Evolutionary conservation across 371 early-diverging fungal genomes (phyloP).

Genomic region (Basidiobolus meristosporus): DNA sequence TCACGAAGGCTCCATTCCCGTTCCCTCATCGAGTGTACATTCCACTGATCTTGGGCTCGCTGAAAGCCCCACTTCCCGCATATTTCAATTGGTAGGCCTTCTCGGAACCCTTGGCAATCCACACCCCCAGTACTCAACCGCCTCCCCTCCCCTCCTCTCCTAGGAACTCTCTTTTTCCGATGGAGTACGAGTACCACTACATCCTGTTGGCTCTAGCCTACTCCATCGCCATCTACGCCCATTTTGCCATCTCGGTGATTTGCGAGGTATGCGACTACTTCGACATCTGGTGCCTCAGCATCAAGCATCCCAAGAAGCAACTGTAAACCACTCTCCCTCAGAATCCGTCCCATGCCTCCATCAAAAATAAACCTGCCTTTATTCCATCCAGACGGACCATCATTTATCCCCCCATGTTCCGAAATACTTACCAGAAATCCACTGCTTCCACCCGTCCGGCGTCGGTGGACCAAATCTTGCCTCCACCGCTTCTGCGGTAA

Average conservation of each 20-base stretch:
- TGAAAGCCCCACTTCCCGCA: slow-evolving; percentile 30
- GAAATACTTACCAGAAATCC: too few species aligned
- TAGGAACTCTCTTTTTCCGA: slow-evolving; percentile 15
- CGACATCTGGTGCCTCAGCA: slow-evolving; percentile 67
- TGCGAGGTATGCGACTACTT: slow-evolving; percentile 62
- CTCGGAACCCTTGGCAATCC: neutral
- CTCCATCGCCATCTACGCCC: slow-evolving; percentile 34
- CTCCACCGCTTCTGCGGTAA: too few species aligned
- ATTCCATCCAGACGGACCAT: too few species aligned
- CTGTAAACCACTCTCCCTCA: too few species aligned
- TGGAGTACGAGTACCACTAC: slow-evolving; percentile 20
- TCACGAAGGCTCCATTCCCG: slow-evolving; percentile 62
- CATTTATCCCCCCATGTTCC: too few species aligned
- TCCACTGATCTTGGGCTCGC: slow-evolving; percentile 46
- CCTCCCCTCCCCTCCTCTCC: too few species aligned
- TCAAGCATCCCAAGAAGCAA: slow-evolving; percentile 26
- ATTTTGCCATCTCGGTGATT: slow-evolving; percentile 51
- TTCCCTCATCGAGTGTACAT: slow-evolving; percentile 31
- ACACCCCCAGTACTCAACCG: too few species aligned
- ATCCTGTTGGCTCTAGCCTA: slow-evolving; percentile 27
- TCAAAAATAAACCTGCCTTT: too few species aligned
- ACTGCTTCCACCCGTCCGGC: too few species aligned
- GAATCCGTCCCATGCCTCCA: too few species aligned
- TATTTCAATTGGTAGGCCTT: slow-evolving; percentile 22
- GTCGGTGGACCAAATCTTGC: too few species aligned